Conservation (phyloP, 805 yeast genomes). For the Candida sakaeoensis region DNA sequence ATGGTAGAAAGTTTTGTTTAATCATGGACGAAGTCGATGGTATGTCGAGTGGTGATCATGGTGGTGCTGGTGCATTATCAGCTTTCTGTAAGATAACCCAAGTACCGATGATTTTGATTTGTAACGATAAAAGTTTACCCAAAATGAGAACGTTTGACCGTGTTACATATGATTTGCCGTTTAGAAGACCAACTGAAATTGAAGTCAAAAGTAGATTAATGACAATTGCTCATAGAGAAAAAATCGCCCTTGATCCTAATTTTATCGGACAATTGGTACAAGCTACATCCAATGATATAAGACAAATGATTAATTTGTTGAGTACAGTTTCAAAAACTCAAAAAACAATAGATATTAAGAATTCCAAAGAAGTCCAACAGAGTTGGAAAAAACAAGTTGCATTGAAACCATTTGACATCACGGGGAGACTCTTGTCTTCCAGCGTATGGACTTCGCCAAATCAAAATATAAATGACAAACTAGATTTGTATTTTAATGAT, state of each 20-base stretch:
- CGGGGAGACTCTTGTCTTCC: constrained; percentile 53
- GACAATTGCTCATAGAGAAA: constrained; percentile 87
- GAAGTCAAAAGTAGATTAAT: constrained; percentile 80
- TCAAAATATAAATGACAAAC: constrained; percentile 68
- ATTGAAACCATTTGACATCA: constrained; percentile 88
- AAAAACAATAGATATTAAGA: constrained; percentile 56
- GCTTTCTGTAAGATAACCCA: constrained; percentile 79
- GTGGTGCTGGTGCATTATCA: constrained; percentile 95
- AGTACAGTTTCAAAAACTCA: constrained; percentile 80
- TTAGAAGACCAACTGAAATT: constrained; percentile 82
- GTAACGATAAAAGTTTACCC: constrained; percentile 89
- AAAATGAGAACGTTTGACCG: constrained; percentile 96
- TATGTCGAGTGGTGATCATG: constrained; percentile 98
- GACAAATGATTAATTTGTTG: constrained; percentile 88
- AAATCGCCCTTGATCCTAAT: constrained; percentile 72
- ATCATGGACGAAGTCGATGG: constrained; percentile 99
- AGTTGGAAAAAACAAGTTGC: constrained; percentile 90
- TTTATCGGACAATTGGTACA: constrained; percentile 81
- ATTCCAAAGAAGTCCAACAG: constrained; percentile 57
- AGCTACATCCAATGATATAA: constrained; percentile 84
- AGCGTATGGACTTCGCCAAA: constrained; percentile 55
- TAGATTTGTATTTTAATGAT: constrained; percentile 89
- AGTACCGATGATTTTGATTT: constrained; percentile 87
- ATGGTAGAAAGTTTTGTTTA: constrained; percentile 64
- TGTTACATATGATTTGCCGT: constrained; percentile 72